Percentiles rank a stretch among this genome's conserved stretches.
Conservation (phyloP, 768 basidiomycete genomes). For the Termitomyces sp. region DNA sequence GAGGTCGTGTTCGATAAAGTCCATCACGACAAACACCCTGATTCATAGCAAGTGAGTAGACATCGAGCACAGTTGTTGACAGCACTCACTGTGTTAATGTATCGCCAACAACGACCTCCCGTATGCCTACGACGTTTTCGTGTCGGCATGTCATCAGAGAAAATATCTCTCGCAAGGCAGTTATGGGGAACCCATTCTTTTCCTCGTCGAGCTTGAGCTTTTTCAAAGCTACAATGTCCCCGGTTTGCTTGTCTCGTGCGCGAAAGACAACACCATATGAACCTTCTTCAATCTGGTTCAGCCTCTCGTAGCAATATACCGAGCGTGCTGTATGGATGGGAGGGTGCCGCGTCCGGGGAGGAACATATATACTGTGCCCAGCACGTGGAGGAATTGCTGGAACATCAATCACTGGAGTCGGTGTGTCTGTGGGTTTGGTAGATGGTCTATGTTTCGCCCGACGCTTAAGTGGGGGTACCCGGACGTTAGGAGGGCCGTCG, state of each 20-base stretch:
- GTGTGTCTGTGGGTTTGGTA: slow-evolving; percentile 19
- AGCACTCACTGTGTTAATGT: slow-evolving; percentile 94
- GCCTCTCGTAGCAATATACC: slow-evolving; percentile 87
- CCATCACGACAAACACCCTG: slow-evolving; percentile 97
- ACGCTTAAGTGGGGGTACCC: slow-evolving; percentile 46
- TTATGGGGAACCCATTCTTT: slow-evolving; percentile 98
- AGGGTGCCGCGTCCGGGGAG: slow-evolving; percentile 73
- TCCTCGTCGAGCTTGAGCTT: slow-evolving; percentile 98
- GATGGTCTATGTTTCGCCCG: slow-evolving; percentile 41
- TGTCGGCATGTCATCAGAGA: slow-evolving; percentile 94
- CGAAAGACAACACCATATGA: slow-evolving; percentile 97
- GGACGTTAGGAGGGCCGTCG: slow-evolving; percentile 15
- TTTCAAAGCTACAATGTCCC: slow-evolving; percentile 95
- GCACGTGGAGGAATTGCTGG: slow-evolving; percentile 18
- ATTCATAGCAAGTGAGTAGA: slow-evolving; percentile 18
- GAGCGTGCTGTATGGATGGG: slow-evolving; percentile 82
- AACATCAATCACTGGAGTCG: slow-evolving; percentile 11
- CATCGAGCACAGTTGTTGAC: slow-evolving; percentile 18
- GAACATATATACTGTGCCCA: slow-evolving; percentile 65
- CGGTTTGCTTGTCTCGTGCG: slow-evolving; percentile 91
- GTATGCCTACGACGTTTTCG: slow-evolving; percentile 94
- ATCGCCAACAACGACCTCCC: slow-evolving; percentile 97
- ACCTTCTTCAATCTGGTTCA: slow-evolving; percentile 99
- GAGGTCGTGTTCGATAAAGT: slow-evolving; percentile 99
- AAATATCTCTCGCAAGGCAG: slow-evolving; percentile 90